Evolutionary conservation across 2,329 filamentous ascomycete genomes (phyloP), one percentile per base, ranked within the genome.

Genomic region (Leptosphaerulina australis): DNA sequence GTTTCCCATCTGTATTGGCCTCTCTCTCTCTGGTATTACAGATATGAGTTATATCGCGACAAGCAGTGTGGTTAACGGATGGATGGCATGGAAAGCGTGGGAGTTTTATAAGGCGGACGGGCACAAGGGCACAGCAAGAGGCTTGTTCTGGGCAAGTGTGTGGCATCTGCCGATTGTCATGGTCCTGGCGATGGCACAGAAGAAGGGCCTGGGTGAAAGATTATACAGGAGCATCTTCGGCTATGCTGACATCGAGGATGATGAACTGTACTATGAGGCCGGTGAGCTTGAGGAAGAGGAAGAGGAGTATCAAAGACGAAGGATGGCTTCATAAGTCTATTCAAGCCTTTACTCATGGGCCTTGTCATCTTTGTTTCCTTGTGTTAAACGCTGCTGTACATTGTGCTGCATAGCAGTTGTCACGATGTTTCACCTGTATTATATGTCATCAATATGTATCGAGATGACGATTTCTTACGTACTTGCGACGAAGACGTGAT

Each of bases 71-170:
- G 84, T 95, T 54, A 99, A 99, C 70, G 78, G 81, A 24, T 99
- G 94, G 94, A 83, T 99, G 60, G 80, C 85, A 7, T 82, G 84
- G 44, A 87, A 95, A 72, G 91, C 93, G 0, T 83, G 90, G 63
- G 79, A 81, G 28, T 97, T 97, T 76, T 96, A 89, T 87, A 83
- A 81, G 56, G 77, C 83, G 21, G 84, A 91, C 64, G 93, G 93
- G 10, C 83, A 87, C 55, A 86, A 87, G 62, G 92, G 92, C 2
- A 90, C 83, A 14, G 92, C 94, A 2, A 83, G 91, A 47, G 87
- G 88, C 0, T 74, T 99, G 43, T 99, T 99, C 73, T 99, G 94
- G 94, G 92, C 94, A 1, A 96, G 91, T 71, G 91, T 99, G 8
- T 97, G 93, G 94, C 92, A 97, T 76, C 73, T 99, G 37, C 94